Evolutionary conservation across 148 eudicot species (phyloP).

Genomic region (Nyssa sinensis): DNA sequence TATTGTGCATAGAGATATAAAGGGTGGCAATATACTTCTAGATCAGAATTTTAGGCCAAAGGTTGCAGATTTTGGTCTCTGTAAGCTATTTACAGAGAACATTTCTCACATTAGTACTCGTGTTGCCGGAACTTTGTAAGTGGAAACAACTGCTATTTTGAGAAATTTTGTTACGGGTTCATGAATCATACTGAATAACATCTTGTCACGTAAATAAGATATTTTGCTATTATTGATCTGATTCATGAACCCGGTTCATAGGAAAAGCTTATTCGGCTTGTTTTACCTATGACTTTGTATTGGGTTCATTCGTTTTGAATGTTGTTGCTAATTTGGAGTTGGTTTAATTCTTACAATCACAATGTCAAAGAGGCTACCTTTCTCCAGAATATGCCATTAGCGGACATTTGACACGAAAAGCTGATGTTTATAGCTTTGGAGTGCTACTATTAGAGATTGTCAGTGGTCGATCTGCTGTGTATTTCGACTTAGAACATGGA

Average conservation of each 20-base stretch:
- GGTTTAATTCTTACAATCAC: constrained; percentile 4
- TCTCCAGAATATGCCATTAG: constrained; percentile 68
- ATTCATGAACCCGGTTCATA: no score
- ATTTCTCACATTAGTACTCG: constrained; percentile 61
- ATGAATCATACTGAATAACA: no score
- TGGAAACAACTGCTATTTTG: no score
- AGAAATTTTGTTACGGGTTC: neutral
- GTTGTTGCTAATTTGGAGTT: constrained; percentile 5
- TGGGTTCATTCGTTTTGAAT: no score
- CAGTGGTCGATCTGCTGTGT: constrained; percentile 45
- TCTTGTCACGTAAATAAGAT: no score
- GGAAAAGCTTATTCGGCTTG: no score
- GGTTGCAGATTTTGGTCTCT: constrained; percentile 60
- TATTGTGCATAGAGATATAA: constrained; percentile 64
- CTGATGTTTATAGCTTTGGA: constrained; percentile 70
- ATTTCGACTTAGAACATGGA: constrained; percentile 41
- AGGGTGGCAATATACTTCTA: constrained; percentile 57
- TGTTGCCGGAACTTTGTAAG: constrained; percentile 79
- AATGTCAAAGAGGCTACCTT: constrained; percentile 46
- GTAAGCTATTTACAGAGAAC: constrained; percentile 42
- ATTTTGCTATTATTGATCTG: no score
- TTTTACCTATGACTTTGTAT: neutral
- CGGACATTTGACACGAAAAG: constrained; percentile 63
- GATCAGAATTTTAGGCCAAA: constrained; percentile 56
- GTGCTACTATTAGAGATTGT: constrained; percentile 52